phyloP scores from a whole-genome alignment of 75 land plant species.

The Azolla pinnata region DNA sequence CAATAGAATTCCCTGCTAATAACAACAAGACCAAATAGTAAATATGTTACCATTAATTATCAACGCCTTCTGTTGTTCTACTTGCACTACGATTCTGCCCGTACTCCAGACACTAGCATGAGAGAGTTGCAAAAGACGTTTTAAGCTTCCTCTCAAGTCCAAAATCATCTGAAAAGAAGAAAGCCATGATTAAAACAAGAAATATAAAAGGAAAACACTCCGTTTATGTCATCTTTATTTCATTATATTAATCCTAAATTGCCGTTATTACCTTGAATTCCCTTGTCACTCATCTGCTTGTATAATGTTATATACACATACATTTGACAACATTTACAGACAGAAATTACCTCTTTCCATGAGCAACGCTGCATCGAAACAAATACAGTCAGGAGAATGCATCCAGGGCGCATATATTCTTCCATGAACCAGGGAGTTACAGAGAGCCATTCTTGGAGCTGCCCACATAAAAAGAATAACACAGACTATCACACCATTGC shows the following conservation, averaged over 20 bases:
- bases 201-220: background rate
- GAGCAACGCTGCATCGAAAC: conserved; percentile 53
- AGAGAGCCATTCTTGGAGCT: conserved; percentile 79
- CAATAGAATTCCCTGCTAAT: too few species aligned
- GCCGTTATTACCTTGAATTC: too few species aligned
- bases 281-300: too few species aligned
- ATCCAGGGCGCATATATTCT: conserved; percentile 90
- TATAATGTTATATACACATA: background rate
- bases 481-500: background rate
- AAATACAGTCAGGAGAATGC: conserved; percentile 70
- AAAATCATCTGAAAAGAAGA: conserved; percentile 28
- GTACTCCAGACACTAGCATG: conserved; percentile 60
- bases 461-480: too few species aligned
- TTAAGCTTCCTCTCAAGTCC: conserved; percentile 37
- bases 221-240: too few species aligned
- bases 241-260: too few species aligned
- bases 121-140: conserved; percentile 32
- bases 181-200: background rate
- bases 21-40: background rate
- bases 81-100: conserved; percentile 72
- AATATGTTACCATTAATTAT: conserved; percentile 59
- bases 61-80: conserved; percentile 45
- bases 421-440: conserved; percentile 80
- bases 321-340: too few species aligned
- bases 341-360: conserved; percentile 89